Conservation (phyloP, 106 monocot genomes). For the Cymbidium sinense region DNA sequence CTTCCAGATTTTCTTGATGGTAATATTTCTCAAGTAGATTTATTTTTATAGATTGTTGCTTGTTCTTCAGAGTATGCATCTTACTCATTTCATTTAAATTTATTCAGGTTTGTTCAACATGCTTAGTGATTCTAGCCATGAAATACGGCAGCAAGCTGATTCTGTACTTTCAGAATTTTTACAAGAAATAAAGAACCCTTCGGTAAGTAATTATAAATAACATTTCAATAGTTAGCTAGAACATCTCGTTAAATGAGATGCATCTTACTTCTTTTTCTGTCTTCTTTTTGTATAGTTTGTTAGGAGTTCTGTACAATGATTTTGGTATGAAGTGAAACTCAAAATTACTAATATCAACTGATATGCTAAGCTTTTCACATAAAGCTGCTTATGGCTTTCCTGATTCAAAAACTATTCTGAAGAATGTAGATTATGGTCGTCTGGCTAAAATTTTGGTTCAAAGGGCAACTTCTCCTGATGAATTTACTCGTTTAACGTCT, state of each 20-base stretch:
- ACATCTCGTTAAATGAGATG: background rate
- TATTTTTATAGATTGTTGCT: background rate
- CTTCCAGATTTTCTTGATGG: slow-evolving; percentile 99
- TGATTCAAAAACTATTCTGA: slow-evolving; percentile 24
- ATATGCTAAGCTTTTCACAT: background rate
- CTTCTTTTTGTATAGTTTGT: slow-evolving; percentile 2
- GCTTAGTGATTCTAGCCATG: slow-evolving; percentile 96
- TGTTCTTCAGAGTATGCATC: background rate
- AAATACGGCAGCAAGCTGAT: slow-evolving; percentile 98
- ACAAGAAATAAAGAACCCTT: slow-evolving; percentile 97
- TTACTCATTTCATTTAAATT: slow-evolving; percentile 13
- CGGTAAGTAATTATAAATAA: slow-evolving; percentile 41
- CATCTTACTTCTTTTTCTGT: background rate
- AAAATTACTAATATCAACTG: background rate
- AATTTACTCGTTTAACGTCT: slow-evolving; percentile 90
- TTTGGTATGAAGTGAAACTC: background rate
- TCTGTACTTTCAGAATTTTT: slow-evolving; percentile 96
- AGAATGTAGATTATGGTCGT: slow-evolving; percentile 99
- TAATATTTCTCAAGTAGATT: slow-evolving; percentile 23
- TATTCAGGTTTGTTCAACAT: slow-evolving; percentile 91
- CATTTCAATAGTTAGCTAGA: background rate
- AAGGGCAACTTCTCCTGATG: slow-evolving; percentile 79
- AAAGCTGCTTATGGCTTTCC: slow-evolving; percentile 3
- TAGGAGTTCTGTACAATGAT: slow-evolving; percentile 1
- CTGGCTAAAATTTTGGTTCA: slow-evolving; percentile 98